Conservation (phyloP, 306 rosid species). For the Pterocarpus santalinus region DNA sequence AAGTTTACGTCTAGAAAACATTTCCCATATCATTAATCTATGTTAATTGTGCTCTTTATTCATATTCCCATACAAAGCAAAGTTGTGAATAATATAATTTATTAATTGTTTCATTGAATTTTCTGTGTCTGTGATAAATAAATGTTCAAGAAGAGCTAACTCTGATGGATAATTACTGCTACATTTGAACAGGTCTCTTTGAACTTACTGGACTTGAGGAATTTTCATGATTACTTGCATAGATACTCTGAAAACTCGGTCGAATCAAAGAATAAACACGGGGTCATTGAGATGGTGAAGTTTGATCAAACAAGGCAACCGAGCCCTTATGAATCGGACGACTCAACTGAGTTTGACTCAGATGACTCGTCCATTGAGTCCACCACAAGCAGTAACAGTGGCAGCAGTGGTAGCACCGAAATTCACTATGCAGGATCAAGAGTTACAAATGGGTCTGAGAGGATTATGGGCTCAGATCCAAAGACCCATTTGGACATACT, state of each 20-base stretch:
- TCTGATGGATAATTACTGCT: not conserved
- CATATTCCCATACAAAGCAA: no score
- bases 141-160: not conserved
- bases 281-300: conserved; percentile 39
- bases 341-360: conserved; percentile 50
- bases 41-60: no score
- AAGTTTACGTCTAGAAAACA: no score
- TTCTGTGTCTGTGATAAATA: not conserved
- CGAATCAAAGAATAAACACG: conserved; percentile 41
- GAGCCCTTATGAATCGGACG: conserved; percentile 49
- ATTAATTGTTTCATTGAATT: no score
- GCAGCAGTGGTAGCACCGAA: conserved; percentile 10
- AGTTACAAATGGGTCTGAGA: no score
- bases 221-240: conserved; percentile 38
- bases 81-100: no score
- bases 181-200: conserved; percentile 56
- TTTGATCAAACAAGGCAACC: conserved; percentile 1
- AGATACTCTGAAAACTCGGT: conserved; percentile 36
- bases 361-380: conserved; percentile 48
- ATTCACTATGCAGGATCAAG: not conserved
- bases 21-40: no score
- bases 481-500: no score
- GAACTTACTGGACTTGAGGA: conserved; percentile 54
- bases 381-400: conserved; percentile 40
- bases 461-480: no score